Evolutionary conservation across 495 filamentous ascomycete species (phyloP), one percentile per base, ranked within the genome.

Genomic region (Letharia lupina): DNA sequence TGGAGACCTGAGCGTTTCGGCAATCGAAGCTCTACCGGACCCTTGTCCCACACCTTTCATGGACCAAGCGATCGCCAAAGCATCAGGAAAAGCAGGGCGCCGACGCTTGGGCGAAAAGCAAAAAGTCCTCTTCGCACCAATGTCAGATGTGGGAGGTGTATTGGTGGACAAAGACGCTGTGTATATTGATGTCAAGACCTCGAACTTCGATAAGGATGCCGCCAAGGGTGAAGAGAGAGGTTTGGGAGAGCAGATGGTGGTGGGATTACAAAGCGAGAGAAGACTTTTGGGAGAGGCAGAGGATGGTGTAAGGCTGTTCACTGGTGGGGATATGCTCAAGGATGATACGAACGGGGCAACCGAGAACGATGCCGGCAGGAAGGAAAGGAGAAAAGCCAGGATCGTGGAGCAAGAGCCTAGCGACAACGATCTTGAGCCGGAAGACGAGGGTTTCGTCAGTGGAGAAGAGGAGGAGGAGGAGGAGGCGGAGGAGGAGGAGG

Each of bases 61-160:
- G 83, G 87, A 96, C 68, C 90, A 95, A 74, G 90, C 87, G 23
- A 78, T 90, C 35, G 88, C 87, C 35, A 96, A 93, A 71, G 84
- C 84, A 9, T 86, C 86, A 2, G 95, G 94, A 1, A 96, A 96
- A 73, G 81, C 82, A 4, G 84, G 83, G 16, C 79, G 90, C 66
- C 85, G 86, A 71, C 80, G 91, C 62, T 75, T 98, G 45, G 93
- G 93, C 42, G 94, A 98, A 73, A 97, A 96, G 74, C 91, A 97
- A 72, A 97, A 96, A 76, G 81, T 94, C 65, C 81, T 98, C 6
- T 95, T 95, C 77, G 94, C 95, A 18, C 94, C 94, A 20, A 98
- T 98, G 93, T 94, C 90, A 61, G 94, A 98, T 78, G 91, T 96
- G 42, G 93, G 93, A 68, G 94, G 94, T 70, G 87, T 98, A 6